Conservation (phyloP, 495 filamentous ascomycete genomes). For the Hypoxylon perforatum region DNA sequence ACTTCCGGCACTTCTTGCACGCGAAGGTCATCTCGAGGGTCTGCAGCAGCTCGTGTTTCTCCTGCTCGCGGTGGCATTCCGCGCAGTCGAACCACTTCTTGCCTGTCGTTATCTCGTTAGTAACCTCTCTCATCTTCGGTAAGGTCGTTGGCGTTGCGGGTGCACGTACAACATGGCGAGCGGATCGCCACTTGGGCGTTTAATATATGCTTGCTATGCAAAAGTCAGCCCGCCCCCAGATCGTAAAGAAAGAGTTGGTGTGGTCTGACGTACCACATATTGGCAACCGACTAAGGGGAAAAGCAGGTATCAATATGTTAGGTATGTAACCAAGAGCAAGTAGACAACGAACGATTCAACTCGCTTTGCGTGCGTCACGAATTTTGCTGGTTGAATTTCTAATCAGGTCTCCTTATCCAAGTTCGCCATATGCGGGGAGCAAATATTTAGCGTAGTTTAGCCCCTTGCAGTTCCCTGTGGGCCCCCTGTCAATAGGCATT, state of each 20-base stretch:
- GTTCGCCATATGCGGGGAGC: conserved; percentile 18
- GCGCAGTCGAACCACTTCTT: conserved; percentile 99
- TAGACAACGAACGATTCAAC: too few relatives aligned
- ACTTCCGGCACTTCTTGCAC: conserved; percentile 99
- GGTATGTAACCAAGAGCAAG: too few relatives aligned
- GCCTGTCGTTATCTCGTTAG: conserved; percentile 59
- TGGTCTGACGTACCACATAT: conserved; percentile 40
- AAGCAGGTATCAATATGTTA: too few relatives aligned
- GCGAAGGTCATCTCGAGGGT: conserved; percentile 89
- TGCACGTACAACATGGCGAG: conserved; percentile 85
- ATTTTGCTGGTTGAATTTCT: background rate
- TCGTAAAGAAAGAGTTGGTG: background rate
- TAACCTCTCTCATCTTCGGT: background rate
- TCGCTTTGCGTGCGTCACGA: too few relatives aligned
- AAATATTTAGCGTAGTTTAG: background rate
- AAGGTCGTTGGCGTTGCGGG: background rate
- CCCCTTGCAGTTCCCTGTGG: background rate
- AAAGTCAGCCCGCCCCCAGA: conserved; percentile 8
- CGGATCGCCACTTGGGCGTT: conserved; percentile 98
- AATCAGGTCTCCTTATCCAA: conserved; percentile 11
- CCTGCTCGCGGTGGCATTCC: conserved; percentile 88
- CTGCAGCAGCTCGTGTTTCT: conserved; percentile 79
- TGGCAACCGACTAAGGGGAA: background rate
- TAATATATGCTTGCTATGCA: conserved; percentile 85
- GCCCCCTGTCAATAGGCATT: conserved; percentile 11